Evolutionary conservation across 2,329 filamentous ascomycete genomes (phyloP), one percentile per base, ranked within the genome.

Genomic region (Trichoderma sp.): DNA sequence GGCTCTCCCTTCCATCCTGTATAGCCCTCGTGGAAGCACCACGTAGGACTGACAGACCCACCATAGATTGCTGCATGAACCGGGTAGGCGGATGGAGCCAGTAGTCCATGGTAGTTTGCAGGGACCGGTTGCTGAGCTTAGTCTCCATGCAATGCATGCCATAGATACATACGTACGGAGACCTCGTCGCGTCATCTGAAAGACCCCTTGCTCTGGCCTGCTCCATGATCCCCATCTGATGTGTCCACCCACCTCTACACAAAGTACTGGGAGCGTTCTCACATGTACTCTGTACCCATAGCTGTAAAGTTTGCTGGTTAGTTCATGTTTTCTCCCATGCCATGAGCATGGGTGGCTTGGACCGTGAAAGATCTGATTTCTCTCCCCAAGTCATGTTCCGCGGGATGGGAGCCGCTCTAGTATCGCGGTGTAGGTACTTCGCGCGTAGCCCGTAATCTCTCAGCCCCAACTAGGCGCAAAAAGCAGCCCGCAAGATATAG

Each of bases 121-220:
- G 68, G 68, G 68, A 37, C 68, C 62, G 47, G 68, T 66, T 69
- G 52, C 49, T 55, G 68, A 62, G 27, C 62, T 69, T 70, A 74
- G 72, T 63, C 56, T 70, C 52, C 71, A 73, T 72, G 71, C 66
- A 61, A 74, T 74, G 74, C 73, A 75, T 70, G 73, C 73, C 71
- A 74, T 73, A 61, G 53, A 49, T 70, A 70, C 69, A 68, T 58
- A 52, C 58, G 56, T 64, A 70, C 57, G 53, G 64, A 68, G 65
- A 68, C 61, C 47, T 49, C 43, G 60, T 66, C 68, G 58, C 64
- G 64, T 68, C 68, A 70, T 68, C 65, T 57, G 27, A 37, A 21
- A 19, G 16, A 21, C 37, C 49, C 58, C 53, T 57, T 64, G 33
- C 49, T 52, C 60, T 53, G 60, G 37, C 49, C 53, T 55, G 37